Evolutionary conservation across 345 rosid genomes (phyloP).

Genomic region (Ricinus communis): DNA sequence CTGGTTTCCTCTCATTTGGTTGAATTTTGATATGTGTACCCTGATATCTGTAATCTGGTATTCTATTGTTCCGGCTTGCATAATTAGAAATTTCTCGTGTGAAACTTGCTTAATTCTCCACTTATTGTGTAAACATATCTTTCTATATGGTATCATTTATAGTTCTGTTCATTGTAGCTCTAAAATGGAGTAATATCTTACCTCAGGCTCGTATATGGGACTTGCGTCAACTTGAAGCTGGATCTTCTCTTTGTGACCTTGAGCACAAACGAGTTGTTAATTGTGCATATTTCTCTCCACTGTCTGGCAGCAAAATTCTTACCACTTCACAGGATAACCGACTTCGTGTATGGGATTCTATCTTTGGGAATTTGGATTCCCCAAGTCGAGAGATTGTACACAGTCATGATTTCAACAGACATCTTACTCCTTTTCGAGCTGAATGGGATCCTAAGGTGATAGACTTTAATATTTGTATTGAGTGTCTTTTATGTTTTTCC

Average conservation of each 20-base stretch:
- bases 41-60: background rate
- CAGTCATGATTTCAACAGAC: slow-evolving; percentile 94
- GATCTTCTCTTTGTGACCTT: slow-evolving; percentile 58
- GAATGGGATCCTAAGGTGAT: slow-evolving; percentile 99
- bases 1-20: no score
- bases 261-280: slow-evolving; percentile 87
- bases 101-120: background rate
- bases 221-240: slow-evolving; percentile 67
- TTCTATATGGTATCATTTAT: background rate
- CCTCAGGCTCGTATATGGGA: slow-evolving; percentile 95
- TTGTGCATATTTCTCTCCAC: slow-evolving; percentile 93
- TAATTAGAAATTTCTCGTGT: background rate
- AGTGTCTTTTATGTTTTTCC: background rate
- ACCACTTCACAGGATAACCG: slow-evolving; percentile 94
- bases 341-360: slow-evolving; percentile 86
- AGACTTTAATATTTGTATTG: background rate
- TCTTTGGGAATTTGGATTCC: slow-evolving; percentile 68
- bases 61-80: no score
- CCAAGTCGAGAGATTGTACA: slow-evolving; percentile 99
- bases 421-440: slow-evolving; percentile 89
- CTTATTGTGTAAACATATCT: background rate
- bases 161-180: slow-evolving; percentile 6
- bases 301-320: slow-evolving; percentile 79
- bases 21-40: background rate
- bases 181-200: slow-evolving; percentile 9